Base-by-base conservation (phyloP, 106 monocot species). In the Acorus calamus region DNA sequence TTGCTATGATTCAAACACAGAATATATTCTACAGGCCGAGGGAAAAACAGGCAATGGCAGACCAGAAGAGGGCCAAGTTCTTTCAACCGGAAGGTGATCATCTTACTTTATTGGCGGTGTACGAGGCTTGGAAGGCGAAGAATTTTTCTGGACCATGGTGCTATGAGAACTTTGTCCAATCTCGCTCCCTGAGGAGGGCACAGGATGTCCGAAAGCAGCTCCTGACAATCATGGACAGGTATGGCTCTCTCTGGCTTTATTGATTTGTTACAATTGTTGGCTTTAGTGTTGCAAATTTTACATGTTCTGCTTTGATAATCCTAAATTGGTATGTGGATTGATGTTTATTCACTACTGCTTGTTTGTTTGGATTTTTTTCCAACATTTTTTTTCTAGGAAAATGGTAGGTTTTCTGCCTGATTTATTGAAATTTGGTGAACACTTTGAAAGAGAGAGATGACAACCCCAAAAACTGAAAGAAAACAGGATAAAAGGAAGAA, bases 91-190 rank as follows among this genome's bases (percentile, higher is more conserved):
- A 94, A 86, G 94, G 94, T 3, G 94, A 94, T 49, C 94, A 94
- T 53, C 67, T 94, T 48, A 89, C 94, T 44, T 57, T 94, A 44
- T 89, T 94, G 63, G 94, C 94, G 63, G 94, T 94, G 59, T 94
- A 94, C 61, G 89, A 94, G 79, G 94, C 94, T 43, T 94, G 94
- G 94, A 94, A 94, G 69, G 94, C 94, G 5, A 94, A 94, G 52
- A 94, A 89, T 52, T 94, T 94, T 61, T 94, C 94, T 13, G 89
- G 84, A n/a, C 94, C 94, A 12, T 94, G 94, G 94, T 94, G 94
- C 70, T 94, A 89, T 76, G 94, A 94, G 75, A 94, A 94, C 62
- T 94, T 94, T 76, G 89, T 94, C 5, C 94, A 94, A 53, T 83
- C 89, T 50, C 85, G 94, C 56, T 89, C 89, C 6, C 81, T 94